Base-by-base conservation (phyloP, 2,329 filamentous ascomycete species). In the Trichoderma gracile region DNA sequence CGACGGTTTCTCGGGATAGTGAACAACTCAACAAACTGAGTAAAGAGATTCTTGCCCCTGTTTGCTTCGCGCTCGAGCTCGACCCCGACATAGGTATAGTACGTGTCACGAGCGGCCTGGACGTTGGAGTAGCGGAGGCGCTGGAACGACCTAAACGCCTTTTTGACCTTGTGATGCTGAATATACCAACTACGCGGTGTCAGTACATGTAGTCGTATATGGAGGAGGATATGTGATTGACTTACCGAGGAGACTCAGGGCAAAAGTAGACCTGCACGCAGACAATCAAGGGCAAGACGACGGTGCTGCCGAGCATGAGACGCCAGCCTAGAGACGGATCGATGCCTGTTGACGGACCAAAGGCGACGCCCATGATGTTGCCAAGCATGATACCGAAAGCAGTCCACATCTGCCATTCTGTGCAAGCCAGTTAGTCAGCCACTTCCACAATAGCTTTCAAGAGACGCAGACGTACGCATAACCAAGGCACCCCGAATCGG, bases 401-500 rank as follows among this genome's bases (percentile, higher is more conserved):
- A 8, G 63, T 69, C 68, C 68, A 68, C 68, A 69, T 69, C 55
- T 67, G 58, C 53, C 64, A 65, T 12, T 63, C 59, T 65, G n/a
- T 49, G 21, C 21, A 9, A 17, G 15, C 27, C 15, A 3, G 25
- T n/a, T n/a, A 6, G 0, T 12, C 43, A 19, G 30, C 27, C 38
- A 59, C 17, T 40, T 43, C 1, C 17, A 10, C 4, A 15, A 6
- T n/a, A n/a, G n/a, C n/a, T n/a, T n/a, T n/a, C n/a, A 5, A 7
- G 9, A 1, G 4, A 47, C n/a, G 5, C 23, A 42, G 8, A 50
- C 63, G 61, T 27, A 65, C 63, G 63, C 90, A 94, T 93, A 67
- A 92, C 89, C 10, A 94, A 79, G 12, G 88, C 89, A 68, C 89
- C 89, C 68, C 89, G 84, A 59, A 92, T 87, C 5, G 79, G 72